phyloP scores from a whole-genome alignment of 371 early-diverging fungal genomes.

The Haplosporangium sp. region DNA sequence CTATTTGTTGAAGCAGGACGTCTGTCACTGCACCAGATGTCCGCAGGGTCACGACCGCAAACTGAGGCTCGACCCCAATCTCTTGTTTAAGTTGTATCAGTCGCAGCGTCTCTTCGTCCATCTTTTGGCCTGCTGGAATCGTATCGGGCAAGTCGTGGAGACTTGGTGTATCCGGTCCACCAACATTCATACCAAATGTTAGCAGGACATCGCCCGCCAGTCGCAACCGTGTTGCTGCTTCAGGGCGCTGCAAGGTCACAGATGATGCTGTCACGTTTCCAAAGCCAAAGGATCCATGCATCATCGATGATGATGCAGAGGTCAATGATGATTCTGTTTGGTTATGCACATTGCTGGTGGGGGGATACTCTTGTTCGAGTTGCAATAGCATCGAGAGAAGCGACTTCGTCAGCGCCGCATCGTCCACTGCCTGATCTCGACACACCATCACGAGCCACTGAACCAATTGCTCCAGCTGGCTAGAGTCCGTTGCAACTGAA shows the following conservation, averaged over 20 bases:
- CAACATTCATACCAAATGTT: conserved; percentile 36
- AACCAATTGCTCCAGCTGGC: conserved; percentile 29
- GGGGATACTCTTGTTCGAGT: conserved; percentile 31
- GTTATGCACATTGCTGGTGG: conserved; percentile 6
- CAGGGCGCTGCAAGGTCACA: conserved; percentile 22
- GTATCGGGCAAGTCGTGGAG: conserved; percentile 28
- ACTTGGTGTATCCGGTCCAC: conserved; percentile 21
- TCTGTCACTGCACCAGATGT: conserved; percentile 36
- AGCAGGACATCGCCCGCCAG: conserved; percentile 45
- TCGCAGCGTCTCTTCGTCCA: conserved; percentile 32
- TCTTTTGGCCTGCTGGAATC: conserved; percentile 15
- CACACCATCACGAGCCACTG: conserved; percentile 46
- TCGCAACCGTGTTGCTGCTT: conserved; percentile 37
- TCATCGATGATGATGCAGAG: not conserved
- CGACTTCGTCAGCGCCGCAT: conserved; percentile 29
- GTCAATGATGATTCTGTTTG: conserved; percentile 2
- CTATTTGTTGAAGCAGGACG: conserved; percentile 38
- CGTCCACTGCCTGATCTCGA: conserved; percentile 46
- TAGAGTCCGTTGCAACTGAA: not conserved
- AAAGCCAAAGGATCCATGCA: conserved; percentile 19
- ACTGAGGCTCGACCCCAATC: conserved; percentile 36
- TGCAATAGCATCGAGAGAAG: conserved; percentile 36
- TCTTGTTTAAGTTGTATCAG: conserved; percentile 29
- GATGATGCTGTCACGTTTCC: conserved; percentile 35
- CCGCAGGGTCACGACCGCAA: conserved; percentile 43